phyloP scores from a whole-genome alignment of 257 asterid genomes.

The Pogostemon cablin region DNA sequence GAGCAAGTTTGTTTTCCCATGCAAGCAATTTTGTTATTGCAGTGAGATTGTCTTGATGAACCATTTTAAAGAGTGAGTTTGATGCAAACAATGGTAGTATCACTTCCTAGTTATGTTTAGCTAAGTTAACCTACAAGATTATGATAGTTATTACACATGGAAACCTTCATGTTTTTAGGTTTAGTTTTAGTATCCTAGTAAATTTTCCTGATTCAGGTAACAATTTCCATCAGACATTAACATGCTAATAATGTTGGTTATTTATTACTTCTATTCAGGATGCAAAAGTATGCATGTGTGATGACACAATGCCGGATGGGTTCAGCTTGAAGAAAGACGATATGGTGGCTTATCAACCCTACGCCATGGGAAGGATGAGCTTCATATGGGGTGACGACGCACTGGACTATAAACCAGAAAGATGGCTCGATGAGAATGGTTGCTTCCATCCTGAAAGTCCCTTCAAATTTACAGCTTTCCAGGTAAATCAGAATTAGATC shows the following conservation, averaged over 20 bases:
- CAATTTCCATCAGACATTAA: no score
- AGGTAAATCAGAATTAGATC: slow-evolving; percentile 38
- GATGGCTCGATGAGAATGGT: slow-evolving; percentile 62
- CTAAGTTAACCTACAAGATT: not conserved
- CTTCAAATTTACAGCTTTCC: slow-evolving; percentile 63
- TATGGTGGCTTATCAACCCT: slow-evolving; percentile 51
- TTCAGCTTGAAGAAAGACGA: slow-evolving; percentile 51
- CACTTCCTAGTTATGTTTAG: not conserved
- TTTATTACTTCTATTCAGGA: slow-evolving; percentile 34
- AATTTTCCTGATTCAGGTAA: no score
- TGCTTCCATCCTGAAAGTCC: slow-evolving; percentile 49
- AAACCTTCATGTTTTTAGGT: no score
- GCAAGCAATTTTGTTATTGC: not conserved
- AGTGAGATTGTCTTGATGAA: not conserved
- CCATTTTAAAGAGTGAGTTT: not conserved
- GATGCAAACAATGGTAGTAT: not conserved
- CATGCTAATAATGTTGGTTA: not conserved
- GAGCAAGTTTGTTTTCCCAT: not conserved
- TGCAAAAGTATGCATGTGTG: slow-evolving; percentile 47
- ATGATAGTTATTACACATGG: no score
- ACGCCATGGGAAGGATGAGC: slow-evolving; percentile 69
- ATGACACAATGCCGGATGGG: slow-evolving; percentile 58
- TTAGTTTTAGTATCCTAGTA: no score
- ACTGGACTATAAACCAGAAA: slow-evolving; percentile 53
- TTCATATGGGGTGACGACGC: slow-evolving; percentile 65